A percentile compares a stretch with the other conserved stretches of the same genome.
These are phyloP conservation scores for Lanzia echinophila DNA, from an alignment of 2,329 filamentous ascomycete genomes.

Conservation along the genomic window DNA sequence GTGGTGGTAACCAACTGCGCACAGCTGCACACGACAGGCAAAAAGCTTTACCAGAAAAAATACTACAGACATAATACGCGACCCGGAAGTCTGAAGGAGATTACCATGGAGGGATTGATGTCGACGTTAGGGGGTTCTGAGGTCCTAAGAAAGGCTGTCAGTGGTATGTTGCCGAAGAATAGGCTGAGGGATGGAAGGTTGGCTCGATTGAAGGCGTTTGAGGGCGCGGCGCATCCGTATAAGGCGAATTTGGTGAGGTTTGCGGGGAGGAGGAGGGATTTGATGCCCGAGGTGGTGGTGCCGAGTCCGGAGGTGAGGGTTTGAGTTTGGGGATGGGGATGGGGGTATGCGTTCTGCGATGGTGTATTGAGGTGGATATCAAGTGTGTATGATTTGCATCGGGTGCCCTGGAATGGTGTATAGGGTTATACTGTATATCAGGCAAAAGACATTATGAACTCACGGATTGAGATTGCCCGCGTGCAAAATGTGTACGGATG, in stretches of 20 bases:
- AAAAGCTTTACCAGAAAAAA: slow-evolving; percentile 87
- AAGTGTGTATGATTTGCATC: slow-evolving; percentile 13
- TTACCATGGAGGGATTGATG: slow-evolving; percentile 94
- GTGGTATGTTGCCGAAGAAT: slow-evolving; percentile 98
- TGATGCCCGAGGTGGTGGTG: slow-evolving; percentile 19
- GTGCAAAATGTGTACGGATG: too few relatives aligned
- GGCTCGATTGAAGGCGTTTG: slow-evolving; percentile 88
- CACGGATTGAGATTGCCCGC: too few relatives aligned
- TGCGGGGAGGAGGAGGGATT: slow-evolving; percentile 42
- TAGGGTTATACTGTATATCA: slow-evolving; percentile 13
- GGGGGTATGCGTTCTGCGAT: background rate
- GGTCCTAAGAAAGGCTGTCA: slow-evolving; percentile 83
- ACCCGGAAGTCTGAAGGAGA: slow-evolving; percentile 76
- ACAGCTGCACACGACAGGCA: slow-evolving; percentile 79
- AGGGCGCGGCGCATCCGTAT: slow-evolving; percentile 88
- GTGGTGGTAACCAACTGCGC: slow-evolving; percentile 89
- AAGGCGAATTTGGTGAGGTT: slow-evolving; percentile 78
- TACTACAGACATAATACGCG: slow-evolving; percentile 94
- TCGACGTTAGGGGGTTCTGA: slow-evolving; percentile 90
- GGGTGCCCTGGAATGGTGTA: slow-evolving; percentile 2
- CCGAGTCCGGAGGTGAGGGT: background rate
- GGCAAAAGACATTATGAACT: slow-evolving; percentile 2
- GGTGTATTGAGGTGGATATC: background rate
- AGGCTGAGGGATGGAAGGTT: slow-evolving; percentile 79
- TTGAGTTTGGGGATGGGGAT: background rate